Evolutionary conservation across 1,284 basidiomycete species (phyloP), one percentile per base, ranked within the genome.

Genomic region (Moesziomyces parantarcticus): DNA sequence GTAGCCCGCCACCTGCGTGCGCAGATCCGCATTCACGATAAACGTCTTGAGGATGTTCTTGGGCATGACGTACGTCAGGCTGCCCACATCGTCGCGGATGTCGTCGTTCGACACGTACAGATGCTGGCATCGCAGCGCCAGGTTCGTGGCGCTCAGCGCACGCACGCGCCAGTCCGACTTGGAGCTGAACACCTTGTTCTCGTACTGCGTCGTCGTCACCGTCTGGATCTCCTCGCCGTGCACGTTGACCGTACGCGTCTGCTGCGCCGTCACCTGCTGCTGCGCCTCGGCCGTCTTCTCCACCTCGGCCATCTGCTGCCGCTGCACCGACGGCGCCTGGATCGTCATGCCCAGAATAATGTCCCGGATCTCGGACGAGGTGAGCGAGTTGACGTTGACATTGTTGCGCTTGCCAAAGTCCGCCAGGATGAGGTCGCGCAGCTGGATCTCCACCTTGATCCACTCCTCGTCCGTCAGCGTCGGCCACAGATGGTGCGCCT

Each of bases 101-200:
- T 99, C 95, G 81, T 99, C 96, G 83, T 98, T 99, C 47, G 94
- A 97, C 41, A 99, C 97, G 84, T 97, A 98, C 84, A 98, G 95
- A 84, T 99, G 94, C 84, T 98, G 96, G 63, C 97, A 88, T 82
- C 97, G 93, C 52, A 99, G 90, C 18, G 96, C 91, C 67, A 99
- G 88, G 85, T 99, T 95, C 43, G 95, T 99, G 0, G 97, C 92
- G 7, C 92, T 94, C 76, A 98, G 95, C 18, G 95, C 95, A 64
- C 95, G 91, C 21, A 97, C 92, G 22, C 97, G 92, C 97, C 97
- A 99, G 85, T 99, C 97, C 14, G 95, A 97, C 87, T 99, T 99
- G 87, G 92, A 94, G 83, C 92, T 94, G 86, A 99, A 99, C 23
- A 94, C 92, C 83, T 94, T 92, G 82, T 97, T 94, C 85, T 97